Percentiles rank a stretch among this genome's conserved stretches.
These are phyloP conservation scores for Metarhizium humberi DNA, from an alignment of 2,329 filamentous ascomycete genomes.

Conservation along the genomic window DNA sequence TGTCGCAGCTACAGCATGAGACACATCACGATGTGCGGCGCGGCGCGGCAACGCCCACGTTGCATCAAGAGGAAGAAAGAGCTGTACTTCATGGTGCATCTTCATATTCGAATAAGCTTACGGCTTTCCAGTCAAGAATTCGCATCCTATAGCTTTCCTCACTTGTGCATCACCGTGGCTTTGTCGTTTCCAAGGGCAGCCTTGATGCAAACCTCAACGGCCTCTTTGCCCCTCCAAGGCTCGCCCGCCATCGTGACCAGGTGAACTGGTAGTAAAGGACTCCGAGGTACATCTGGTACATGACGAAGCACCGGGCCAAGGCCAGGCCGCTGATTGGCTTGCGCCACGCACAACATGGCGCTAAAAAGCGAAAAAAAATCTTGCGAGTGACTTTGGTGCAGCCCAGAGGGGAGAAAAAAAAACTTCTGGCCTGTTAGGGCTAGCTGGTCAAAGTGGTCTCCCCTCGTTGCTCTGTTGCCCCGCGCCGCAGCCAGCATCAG, in stretches of 20 bases:
- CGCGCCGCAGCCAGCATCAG: slow-evolving; percentile 20
- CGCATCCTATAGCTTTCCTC: neutral
- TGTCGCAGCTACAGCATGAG: neutral
- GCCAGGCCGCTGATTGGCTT: slow-evolving; percentile 7
- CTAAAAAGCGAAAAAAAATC: slow-evolving; percentile 8
- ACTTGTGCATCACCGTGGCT: neutral
- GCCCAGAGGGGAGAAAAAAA: slow-evolving; percentile 11
- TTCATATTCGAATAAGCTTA: neutral
- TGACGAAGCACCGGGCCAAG: neutral
- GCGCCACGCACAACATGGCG: slow-evolving; percentile 4
- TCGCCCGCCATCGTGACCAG: neutral
- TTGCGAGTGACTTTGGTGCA: slow-evolving; percentile 7
- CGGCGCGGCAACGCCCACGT: too few relatives aligned
- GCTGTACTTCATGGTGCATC: neutral
- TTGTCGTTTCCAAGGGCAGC: neutral
- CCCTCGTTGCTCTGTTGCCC: slow-evolving; percentile 20
- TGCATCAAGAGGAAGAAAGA: neutral
- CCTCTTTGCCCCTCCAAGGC: neutral
- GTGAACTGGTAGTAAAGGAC: slow-evolving; percentile 1
- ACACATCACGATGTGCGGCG: neutral
- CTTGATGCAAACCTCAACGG: neutral
- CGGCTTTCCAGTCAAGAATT: neutral
- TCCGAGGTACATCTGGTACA: neutral
- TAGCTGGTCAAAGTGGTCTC: slow-evolving; percentile 10
- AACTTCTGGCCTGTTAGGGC: slow-evolving; percentile 26